A percentile compares a stretch with the other conserved stretches of the same genome.
Evolutionary conservation across 768 basidiomycete species (phyloP).

Genomic region (Phanerochaete sordida): DNA sequence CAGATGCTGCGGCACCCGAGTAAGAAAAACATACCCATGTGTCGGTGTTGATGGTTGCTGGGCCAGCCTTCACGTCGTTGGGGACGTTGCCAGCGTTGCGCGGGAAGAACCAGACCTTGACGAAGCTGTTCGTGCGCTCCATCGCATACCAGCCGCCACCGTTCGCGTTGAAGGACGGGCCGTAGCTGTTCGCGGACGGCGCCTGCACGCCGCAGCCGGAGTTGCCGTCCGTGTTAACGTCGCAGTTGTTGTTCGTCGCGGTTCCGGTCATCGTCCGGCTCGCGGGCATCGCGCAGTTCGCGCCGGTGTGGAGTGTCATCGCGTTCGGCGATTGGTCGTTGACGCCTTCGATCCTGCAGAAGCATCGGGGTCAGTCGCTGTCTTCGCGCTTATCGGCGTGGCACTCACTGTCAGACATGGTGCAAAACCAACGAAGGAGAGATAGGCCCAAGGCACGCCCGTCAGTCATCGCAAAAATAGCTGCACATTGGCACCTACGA

Average conservation of each 20-base stretch:
- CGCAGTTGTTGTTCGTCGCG: conserved; percentile 36
- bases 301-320: conserved; percentile 53
- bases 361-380: not conserved
- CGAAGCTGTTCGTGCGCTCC: conserved; percentile 51
- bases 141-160: conserved; percentile 68
- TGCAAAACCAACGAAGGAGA: not conserved
- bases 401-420: conserved; percentile 1
- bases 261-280: conserved; percentile 8
- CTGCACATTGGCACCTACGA: conserved; percentile 20
- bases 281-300: conserved; percentile 23
- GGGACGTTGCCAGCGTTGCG: conserved; percentile 40
- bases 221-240: conserved; percentile 42
- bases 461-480: not conserved
- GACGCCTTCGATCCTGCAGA: conserved; percentile 44
- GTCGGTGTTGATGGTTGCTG: conserved; percentile 40
- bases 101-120: conserved; percentile 75
- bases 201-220: conserved; percentile 53
- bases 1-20: not conserved
- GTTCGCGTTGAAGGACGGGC: conserved; percentile 51
- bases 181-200: conserved; percentile 42
- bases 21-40: conserved; percentile 44
- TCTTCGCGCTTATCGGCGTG: not conserved
- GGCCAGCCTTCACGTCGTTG: conserved; percentile 39
- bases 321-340: conserved; percentile 52
- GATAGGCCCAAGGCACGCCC: not conserved